Evolutionary conservation across 805 yeast genomes (phyloP).

Genomic region (Brettanomyces custersianus): DNA sequence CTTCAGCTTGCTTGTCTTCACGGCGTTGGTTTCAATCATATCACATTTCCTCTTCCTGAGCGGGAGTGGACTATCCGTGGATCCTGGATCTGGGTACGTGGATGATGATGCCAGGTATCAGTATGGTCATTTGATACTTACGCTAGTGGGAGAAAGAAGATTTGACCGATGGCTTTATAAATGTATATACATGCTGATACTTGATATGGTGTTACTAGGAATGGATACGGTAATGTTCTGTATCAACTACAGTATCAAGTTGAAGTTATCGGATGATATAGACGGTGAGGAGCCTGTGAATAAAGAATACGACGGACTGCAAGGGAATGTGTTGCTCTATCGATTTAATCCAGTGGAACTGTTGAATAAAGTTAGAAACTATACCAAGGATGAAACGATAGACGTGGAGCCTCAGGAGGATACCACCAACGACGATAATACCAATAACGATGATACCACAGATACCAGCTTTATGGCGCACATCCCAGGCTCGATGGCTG

Average conservation of each 20-base stretch:
- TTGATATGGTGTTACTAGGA: constrained; percentile 24
- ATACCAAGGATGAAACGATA: constrained; percentile 9
- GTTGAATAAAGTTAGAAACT: constrained; percentile 15
- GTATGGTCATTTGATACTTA: constrained; percentile 32
- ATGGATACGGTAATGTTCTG: constrained; percentile 23
- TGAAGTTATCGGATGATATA: constrained; percentile 20
- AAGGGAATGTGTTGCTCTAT: constrained; percentile 31
- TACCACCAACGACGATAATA: too few relatives aligned
- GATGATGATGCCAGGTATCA: constrained; percentile 15
- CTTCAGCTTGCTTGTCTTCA: constrained; percentile 15
- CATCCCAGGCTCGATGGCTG: too few relatives aligned
- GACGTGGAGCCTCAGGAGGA: background rate
- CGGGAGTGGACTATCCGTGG: constrained; percentile 7
- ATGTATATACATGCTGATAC: constrained; percentile 17
- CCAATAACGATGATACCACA: background rate
- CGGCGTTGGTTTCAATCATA: constrained; percentile 23
- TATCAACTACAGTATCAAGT: constrained; percentile 23
- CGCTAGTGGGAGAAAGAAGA: constrained; percentile 37
- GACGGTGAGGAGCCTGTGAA: constrained; percentile 16
- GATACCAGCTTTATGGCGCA: background rate
- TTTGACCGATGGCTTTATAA: constrained; percentile 19
- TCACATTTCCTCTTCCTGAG: constrained; percentile 28
- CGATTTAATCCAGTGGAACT: constrained; percentile 26
- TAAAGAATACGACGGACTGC: constrained; percentile 33
- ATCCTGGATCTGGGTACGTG: constrained; percentile 9